Percentiles rank a stretch among this genome's conserved stretches.
These are phyloP conservation scores for Asclepias syriaca DNA, from an alignment of 257 asterid genomes.

Conservation along the genomic window DNA sequence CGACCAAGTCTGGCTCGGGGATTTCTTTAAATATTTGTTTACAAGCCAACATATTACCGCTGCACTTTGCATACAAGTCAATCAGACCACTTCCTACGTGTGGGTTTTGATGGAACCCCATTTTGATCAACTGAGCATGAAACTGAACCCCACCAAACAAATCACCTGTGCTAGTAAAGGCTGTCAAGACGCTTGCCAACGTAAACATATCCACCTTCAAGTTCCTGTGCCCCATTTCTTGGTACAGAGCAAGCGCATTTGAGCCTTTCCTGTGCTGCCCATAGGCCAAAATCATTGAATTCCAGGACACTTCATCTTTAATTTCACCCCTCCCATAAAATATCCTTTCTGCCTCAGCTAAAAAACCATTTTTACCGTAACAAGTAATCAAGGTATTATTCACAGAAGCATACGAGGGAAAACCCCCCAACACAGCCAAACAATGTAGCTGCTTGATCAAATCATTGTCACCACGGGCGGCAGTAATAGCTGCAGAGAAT, in stretches of 20 bases:
- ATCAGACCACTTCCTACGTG: constrained; percentile 73
- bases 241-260: constrained; percentile 59
- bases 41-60: constrained; percentile 31
- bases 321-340: constrained; percentile 44
- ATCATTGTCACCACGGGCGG: constrained; percentile 32
- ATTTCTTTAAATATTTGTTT: constrained; percentile 49
- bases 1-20: constrained; percentile 49
- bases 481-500: constrained; percentile 47
- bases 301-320: constrained; percentile 81
- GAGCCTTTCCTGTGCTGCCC: constrained; percentile 54
- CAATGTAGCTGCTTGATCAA: constrained; percentile 54
- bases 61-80: constrained; percentile 63
- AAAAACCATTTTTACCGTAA: constrained; percentile 42
- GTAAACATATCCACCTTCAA: constrained; percentile 57
- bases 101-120: constrained; percentile 49
- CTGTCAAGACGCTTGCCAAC: constrained; percentile 67
- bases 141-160: constrained; percentile 68
- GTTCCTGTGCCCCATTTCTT: constrained; percentile 45
- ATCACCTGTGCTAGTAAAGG: constrained; percentile 58
- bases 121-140: constrained; percentile 52
- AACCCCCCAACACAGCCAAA: constrained; percentile 44
- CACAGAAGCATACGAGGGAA: constrained; percentile 47
- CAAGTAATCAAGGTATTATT: constrained; percentile 52
- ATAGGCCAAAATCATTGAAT: constrained; percentile 69
- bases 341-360: constrained; percentile 40